Percentiles rank a stretch among this genome's conserved stretches.
Conservation (phyloP, 208 protist genomes). For the Lotmaria passim region DNA sequence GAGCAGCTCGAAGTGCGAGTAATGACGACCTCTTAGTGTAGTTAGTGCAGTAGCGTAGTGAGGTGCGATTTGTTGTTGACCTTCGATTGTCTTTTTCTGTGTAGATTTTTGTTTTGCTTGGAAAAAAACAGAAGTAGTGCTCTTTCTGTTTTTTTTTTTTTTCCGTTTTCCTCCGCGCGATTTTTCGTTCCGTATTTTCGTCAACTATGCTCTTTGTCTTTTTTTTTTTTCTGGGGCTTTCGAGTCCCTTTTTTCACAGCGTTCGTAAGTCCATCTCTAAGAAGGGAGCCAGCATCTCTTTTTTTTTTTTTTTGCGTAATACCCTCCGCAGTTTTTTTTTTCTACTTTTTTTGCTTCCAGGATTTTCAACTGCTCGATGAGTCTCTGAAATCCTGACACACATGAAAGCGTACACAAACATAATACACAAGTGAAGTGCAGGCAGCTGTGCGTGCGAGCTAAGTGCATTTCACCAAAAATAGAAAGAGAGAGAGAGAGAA, state of each 20-base stretch:
- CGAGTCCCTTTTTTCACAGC: slow-evolving; percentile 5
- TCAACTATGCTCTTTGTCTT: not conserved
- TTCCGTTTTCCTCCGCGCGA: slow-evolving; percentile 14
- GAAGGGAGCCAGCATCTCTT: slow-evolving; percentile 10
- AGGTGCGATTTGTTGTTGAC: slow-evolving; percentile 7
- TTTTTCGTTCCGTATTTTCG: not conserved
- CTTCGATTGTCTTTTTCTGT: slow-evolving; percentile 13
- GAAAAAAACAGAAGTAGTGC: not conserved
- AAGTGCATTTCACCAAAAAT: too few species aligned
- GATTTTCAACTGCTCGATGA: not conserved
- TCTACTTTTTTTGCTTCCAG: not conserved
- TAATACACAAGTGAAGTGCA: too few species aligned
- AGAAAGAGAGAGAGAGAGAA: too few species aligned
- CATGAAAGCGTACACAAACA: too few species aligned
- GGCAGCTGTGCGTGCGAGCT: too few species aligned
- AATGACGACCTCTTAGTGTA: slow-evolving; percentile 1
- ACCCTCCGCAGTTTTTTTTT: not conserved
- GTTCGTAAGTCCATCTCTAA: slow-evolving; percentile 5
- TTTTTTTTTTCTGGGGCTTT: slow-evolving; percentile 7
- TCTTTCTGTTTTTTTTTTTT: slow-evolving; percentile 11
- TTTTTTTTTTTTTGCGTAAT: not conserved
- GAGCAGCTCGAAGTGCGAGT: not conserved
- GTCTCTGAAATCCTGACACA: too few species aligned
- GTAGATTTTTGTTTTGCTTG: slow-evolving; percentile 13
- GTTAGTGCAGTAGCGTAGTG: slow-evolving; percentile 10